These are phyloP conservation scores for Silene noctiflora DNA, from an alignment of 179 eudicot species.

Conservation along the genomic window DNA sequence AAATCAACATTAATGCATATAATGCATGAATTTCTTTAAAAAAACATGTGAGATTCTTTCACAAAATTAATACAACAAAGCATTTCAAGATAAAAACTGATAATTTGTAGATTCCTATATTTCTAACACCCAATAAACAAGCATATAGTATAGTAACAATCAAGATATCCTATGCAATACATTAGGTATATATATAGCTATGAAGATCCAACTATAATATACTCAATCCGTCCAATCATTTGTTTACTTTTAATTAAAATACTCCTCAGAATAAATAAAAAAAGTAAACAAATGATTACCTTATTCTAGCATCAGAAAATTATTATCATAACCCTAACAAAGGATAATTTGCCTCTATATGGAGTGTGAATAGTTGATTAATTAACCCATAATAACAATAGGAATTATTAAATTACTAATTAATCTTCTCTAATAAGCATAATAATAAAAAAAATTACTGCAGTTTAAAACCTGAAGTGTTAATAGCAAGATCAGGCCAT, in stretches of 20 bases:
- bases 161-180: conserved; percentile 3
- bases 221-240: too few relatives aligned
- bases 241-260: too few relatives aligned
- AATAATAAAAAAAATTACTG: conserved; percentile 6
- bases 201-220: too few relatives aligned
- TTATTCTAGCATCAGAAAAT: conserved; percentile 19
- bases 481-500: conserved; percentile 63
- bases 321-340: conserved; percentile 12
- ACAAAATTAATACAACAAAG: too few relatives aligned
- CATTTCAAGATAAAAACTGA: background rate
- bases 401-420: background rate
- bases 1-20: too few relatives aligned
- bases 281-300: background rate
- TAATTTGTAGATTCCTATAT: background rate
- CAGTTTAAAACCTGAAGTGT: conserved; percentile 49
- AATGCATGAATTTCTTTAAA: too few relatives aligned
- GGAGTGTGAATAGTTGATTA: conserved; percentile 11
- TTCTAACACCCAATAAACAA: background rate
- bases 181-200: background rate
- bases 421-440: background rate
- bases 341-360: background rate
- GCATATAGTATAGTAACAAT: background rate
- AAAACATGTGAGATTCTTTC: too few relatives aligned
- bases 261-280: too few relatives aligned
- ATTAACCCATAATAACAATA: conserved; percentile 2